These are phyloP conservation scores for Beauveria varroae DNA, from an alignment of 2,329 filamentous ascomycete species.

Conservation along the genomic window DNA sequence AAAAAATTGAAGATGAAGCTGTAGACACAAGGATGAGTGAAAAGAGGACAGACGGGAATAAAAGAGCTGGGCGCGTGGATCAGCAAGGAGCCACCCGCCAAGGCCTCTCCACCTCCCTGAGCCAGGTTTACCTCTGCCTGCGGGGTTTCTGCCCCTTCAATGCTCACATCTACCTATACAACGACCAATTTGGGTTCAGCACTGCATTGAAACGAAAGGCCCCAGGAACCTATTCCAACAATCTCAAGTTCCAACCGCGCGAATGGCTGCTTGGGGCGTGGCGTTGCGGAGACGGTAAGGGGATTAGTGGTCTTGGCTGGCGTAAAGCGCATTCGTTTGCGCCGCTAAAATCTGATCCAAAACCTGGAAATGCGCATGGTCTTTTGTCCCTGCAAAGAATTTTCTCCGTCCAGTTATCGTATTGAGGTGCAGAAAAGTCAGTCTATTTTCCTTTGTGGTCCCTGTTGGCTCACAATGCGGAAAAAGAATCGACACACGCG, in stretches of 20 bases:
- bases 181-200: not conserved
- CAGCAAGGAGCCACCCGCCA: not conserved
- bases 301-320: conserved; percentile 1
- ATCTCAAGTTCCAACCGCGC: not conserved
- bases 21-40: not conserved
- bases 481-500: too few relatives aligned
- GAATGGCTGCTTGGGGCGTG: not conserved
- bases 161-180: not conserved
- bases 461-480: too few relatives aligned
- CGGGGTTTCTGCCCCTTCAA: not conserved
- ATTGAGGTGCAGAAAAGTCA: too few relatives aligned
- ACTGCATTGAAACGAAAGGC: not conserved
- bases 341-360: not conserved
- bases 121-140: too few relatives aligned
- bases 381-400: too few relatives aligned
- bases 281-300: conserved; percentile 5
- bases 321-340: not conserved
- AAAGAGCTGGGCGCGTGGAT: not conserved
- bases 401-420: too few relatives aligned
- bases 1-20: not conserved
- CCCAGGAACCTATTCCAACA: not conserved
- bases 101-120: not conserved
- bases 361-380: too few relatives aligned
- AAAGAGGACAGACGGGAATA: conserved; percentile 3
- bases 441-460: too few relatives aligned